phyloP scores from a whole-genome alignment of 768 basidiomycete genomes.

The Rhodosporidiobolus odoratus region DNA sequence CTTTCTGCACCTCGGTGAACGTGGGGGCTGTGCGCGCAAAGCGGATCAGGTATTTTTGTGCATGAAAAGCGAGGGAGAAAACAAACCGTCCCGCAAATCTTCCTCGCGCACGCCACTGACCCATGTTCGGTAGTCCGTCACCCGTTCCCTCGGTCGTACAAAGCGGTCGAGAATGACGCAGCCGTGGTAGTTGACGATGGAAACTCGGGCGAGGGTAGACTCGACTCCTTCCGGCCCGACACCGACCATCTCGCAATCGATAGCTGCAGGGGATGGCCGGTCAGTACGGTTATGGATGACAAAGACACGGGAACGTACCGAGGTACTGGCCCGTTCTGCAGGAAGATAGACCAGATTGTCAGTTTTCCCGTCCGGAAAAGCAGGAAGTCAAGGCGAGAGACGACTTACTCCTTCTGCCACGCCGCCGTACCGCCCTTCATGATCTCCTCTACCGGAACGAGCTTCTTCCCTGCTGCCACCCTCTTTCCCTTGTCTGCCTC shows the following conservation, averaged over 20 bases:
- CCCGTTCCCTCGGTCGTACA: slow-evolving; percentile 76
- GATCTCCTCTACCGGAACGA: slow-evolving; percentile 26
- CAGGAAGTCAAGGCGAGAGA: not conserved
- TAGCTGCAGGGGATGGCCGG: slow-evolving; percentile 52
- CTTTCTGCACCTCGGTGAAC: slow-evolving; percentile 72
- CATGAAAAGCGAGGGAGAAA: not conserved
- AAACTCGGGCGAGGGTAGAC: slow-evolving; percentile 80
- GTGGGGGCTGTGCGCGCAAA: slow-evolving; percentile 56
- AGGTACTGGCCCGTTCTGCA: slow-evolving; percentile 29
- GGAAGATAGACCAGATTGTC: slow-evolving; percentile 16
- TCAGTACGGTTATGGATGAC: not conserved
- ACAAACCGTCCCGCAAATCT: slow-evolving; percentile 66
- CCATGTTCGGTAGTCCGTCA: slow-evolving; percentile 87
- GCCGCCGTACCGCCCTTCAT: slow-evolving; percentile 21
- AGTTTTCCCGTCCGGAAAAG: not conserved
- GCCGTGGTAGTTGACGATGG: slow-evolving; percentile 83
- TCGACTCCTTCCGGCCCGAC: slow-evolving; percentile 77
- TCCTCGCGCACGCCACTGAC: slow-evolving; percentile 73
- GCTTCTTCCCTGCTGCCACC: not conserved
- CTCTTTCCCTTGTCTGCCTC: not conserved
- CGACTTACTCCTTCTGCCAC: slow-evolving; percentile 33
- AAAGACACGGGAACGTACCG: not conserved
- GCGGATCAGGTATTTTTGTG: not conserved
- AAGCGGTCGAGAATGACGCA: slow-evolving; percentile 73
- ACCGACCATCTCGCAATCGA: slow-evolving; percentile 98